phyloP scores from a whole-genome alignment of 352 stramenopile species.

The Chrysophaeum taylorii region DNA sequence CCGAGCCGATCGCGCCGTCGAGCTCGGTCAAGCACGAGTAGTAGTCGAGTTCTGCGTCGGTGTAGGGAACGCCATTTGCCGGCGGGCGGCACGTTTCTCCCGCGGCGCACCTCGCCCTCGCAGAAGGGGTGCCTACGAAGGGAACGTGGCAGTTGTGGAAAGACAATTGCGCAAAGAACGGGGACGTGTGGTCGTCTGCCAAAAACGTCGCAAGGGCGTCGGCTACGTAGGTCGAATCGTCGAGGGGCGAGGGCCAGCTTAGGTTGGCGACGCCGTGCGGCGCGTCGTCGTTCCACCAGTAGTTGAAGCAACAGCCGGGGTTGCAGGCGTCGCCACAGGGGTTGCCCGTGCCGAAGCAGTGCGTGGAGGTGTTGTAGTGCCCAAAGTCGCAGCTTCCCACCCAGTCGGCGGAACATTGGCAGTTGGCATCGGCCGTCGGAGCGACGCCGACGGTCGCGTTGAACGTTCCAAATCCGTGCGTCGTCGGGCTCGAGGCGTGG shows the following conservation, averaged over 20 bases:
- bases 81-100: constrained; percentile 24
- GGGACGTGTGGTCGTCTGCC: too few species aligned
- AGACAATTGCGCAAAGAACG: constrained; percentile 27
- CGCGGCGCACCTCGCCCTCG: constrained; percentile 6
- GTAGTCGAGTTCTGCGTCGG: constrained; percentile 27
- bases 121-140: constrained; percentile 21
- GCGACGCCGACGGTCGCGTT: constrained; percentile 30
- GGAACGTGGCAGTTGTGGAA: constrained; percentile 35
- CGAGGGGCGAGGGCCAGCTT: constrained; percentile 22
- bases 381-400: constrained; percentile 25
- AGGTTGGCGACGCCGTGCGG: constrained; percentile 28
- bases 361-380: constrained; percentile 22
- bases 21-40: constrained; percentile 30
- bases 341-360: constrained; percentile 17
- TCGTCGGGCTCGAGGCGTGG: constrained; percentile 21
- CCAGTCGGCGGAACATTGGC: constrained; percentile 26
- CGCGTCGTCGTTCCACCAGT: constrained; percentile 26
- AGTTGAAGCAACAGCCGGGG: constrained; percentile 31
- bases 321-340: constrained; percentile 6
- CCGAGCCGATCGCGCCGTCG: constrained; percentile 24
- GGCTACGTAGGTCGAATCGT: too few species aligned
- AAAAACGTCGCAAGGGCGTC: too few species aligned
- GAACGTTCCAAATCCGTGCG: constrained; percentile 26
- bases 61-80: constrained; percentile 18
- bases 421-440: constrained; percentile 28